Evolutionary conservation across 2,329 filamentous ascomycete genomes (phyloP).

Genomic region (Dothideomycetes sp.): DNA sequence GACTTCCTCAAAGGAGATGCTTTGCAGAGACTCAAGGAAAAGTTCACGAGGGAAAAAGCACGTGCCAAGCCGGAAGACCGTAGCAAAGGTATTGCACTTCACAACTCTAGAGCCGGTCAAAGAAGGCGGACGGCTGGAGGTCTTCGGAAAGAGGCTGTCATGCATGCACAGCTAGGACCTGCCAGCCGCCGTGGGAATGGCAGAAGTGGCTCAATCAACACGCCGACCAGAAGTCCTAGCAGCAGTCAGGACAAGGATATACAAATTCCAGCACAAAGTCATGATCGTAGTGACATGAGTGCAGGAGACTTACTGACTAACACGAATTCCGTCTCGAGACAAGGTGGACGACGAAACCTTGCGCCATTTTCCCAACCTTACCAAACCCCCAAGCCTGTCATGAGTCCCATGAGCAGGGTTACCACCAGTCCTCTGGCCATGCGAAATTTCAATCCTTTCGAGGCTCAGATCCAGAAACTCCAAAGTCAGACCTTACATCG

Average conservation of each 20-base stretch:
- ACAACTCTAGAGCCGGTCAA: slow-evolving; percentile 62
- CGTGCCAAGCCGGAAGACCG: slow-evolving; percentile 71
- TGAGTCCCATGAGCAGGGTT: slow-evolving; percentile 27
- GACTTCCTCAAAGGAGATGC: slow-evolving; percentile 81
- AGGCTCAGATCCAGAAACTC: slow-evolving; percentile 23
- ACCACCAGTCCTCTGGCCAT: slow-evolving; percentile 37
- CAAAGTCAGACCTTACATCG: slow-evolving; percentile 56
- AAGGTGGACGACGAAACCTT: slow-evolving; percentile 41
- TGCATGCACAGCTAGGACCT: slow-evolving; percentile 52
- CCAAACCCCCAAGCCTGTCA: slow-evolving; percentile 28
- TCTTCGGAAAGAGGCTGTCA: slow-evolving; percentile 67
- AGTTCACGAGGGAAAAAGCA: slow-evolving; percentile 71
- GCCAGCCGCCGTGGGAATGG: slow-evolving; percentile 7
- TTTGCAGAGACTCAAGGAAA: slow-evolving; percentile 78
- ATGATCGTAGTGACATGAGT: slow-evolving; percentile 34
- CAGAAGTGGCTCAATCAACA: slow-evolving; percentile 8
- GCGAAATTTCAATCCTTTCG: slow-evolving; percentile 33
- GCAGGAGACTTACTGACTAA: slow-evolving; percentile 68
- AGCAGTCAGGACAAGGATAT: not conserved
- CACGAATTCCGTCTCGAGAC: slow-evolving; percentile 56
- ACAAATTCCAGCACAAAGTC: slow-evolving; percentile 11
- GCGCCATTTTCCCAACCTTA: slow-evolving; percentile 42
- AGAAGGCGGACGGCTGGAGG: slow-evolving; percentile 64
- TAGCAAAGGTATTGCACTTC: slow-evolving; percentile 86
- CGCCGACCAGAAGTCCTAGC: slow-evolving; percentile 1